These are phyloP conservation scores for Vinca minor DNA, from an alignment of 257 asterid species.

Conservation along the genomic window DNA sequence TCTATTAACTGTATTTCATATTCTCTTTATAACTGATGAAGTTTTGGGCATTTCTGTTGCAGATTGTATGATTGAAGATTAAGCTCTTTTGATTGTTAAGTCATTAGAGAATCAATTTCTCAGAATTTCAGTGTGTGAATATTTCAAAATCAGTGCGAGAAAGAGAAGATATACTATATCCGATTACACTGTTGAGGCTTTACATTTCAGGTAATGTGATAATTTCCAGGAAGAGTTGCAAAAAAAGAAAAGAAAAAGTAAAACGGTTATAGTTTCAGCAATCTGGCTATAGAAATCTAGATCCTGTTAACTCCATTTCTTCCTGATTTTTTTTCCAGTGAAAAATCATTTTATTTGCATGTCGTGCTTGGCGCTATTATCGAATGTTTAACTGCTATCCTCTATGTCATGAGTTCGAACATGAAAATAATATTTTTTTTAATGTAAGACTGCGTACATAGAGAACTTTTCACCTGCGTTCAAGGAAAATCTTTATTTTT, in stretches of 20 bases:
- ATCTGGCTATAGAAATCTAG: not conserved
- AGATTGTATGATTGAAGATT: slow-evolving; percentile 5
- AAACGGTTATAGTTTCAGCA: not conserved
- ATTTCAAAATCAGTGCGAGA: not conserved
- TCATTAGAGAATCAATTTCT: not conserved
- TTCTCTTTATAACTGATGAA: not conserved
- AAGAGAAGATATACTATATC: not conserved
- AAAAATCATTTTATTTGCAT: not conserved
- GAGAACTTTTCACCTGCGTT: not conserved
- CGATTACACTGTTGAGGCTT: not conserved
- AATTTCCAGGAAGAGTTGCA: not conserved
- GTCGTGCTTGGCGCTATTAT: too few relatives aligned
- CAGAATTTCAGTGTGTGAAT: not conserved
- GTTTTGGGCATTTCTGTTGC: not conserved
- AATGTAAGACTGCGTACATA: too few relatives aligned
- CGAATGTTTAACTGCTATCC: too few relatives aligned
- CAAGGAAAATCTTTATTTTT: not conserved
- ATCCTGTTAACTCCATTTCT: not conserved
- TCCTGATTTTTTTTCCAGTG: not conserved
- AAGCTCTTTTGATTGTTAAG: not conserved
- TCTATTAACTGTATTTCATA: not conserved
- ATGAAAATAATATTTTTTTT: not conserved
- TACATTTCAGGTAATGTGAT: slow-evolving; percentile 11
- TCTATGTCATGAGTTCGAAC: too few relatives aligned
- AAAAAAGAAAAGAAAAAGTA: too few relatives aligned